Evolutionary conservation across 164 flowering plant species (phyloP).

Genomic region (Malania oleifera): DNA sequence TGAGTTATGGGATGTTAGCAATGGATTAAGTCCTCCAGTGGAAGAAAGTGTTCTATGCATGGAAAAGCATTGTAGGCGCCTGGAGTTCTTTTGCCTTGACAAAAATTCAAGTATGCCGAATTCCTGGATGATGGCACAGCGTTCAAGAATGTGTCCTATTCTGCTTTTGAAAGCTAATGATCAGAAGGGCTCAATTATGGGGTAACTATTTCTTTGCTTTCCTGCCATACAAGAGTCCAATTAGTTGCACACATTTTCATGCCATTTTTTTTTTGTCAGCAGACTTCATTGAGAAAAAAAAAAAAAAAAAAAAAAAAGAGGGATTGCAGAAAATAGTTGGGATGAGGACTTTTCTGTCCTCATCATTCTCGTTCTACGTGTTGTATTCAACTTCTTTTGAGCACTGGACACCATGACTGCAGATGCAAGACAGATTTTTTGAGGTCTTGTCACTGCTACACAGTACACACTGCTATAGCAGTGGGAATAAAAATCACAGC

Average conservation of each 20-base stretch:
- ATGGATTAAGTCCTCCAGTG: slow-evolving; percentile 44
- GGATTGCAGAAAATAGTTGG: too few relatives aligned
- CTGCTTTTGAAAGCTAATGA: slow-evolving; percentile 50
- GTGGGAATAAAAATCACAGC: too few relatives aligned
- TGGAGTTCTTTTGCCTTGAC: slow-evolving; percentile 40
- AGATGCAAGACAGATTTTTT: too few relatives aligned
- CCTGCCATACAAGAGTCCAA: too few relatives aligned
- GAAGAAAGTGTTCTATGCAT: slow-evolving; percentile 58
- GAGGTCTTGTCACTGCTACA: too few relatives aligned
- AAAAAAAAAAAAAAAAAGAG: too few relatives aligned
- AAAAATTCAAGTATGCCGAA: slow-evolving; percentile 14
- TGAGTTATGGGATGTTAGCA: slow-evolving; percentile 53
- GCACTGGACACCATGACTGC: too few relatives aligned
- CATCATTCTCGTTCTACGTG: slow-evolving; percentile 40
- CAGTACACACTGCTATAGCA: too few relatives aligned
- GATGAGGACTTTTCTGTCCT: too few relatives aligned
- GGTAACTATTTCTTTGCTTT: slow-evolving; percentile 27
- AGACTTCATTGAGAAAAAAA: too few relatives aligned
- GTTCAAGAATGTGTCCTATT: slow-evolving; percentile 61
- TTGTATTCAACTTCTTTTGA: slow-evolving; percentile 74
- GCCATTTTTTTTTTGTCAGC: not conserved
- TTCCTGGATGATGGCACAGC: slow-evolving; percentile 19
- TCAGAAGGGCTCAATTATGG: slow-evolving; percentile 14
- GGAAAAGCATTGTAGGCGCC: slow-evolving; percentile 48
- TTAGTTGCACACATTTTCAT: too few relatives aligned